These are phyloP conservation scores for Cydonia oblonga DNA, from an alignment of 331 rosid species.

Conservation along the genomic window DNA sequence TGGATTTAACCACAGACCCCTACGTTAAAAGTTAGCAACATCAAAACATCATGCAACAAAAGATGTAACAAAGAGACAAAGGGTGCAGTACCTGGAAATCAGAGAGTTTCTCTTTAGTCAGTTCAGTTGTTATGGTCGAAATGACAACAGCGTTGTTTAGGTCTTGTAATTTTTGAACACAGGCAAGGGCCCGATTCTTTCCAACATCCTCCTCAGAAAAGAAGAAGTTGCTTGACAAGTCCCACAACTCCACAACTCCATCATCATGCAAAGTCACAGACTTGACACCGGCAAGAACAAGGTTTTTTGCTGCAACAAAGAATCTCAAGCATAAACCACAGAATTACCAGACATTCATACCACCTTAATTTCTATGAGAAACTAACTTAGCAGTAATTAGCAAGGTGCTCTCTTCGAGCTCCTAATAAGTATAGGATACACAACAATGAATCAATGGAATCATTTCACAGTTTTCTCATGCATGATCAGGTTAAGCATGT, in stretches of 20 bases:
- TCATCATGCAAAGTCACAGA: constrained; percentile 49
- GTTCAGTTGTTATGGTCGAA: constrained; percentile 3
- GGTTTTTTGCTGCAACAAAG: constrained; percentile 37
- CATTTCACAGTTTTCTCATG: neutral
- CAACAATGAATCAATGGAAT: neutral
- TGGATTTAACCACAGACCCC: neutral
- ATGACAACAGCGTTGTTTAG: constrained; percentile 19
- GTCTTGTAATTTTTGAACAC: constrained; percentile 21
- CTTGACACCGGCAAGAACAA: constrained; percentile 52
- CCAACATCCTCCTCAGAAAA: constrained; percentile 19
- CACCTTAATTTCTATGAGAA: neutral
- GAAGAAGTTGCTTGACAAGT: constrained; percentile 15
- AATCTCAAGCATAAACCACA: neutral
- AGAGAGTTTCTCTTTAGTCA: constrained; percentile 18
- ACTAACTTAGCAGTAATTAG: neutral
- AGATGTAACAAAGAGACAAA: neutral
- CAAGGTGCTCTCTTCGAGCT: neutral
- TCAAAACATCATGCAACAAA: neutral
- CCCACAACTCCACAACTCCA: constrained; percentile 19
- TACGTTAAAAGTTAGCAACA: neutral
- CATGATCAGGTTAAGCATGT: neutral
- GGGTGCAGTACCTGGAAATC: constrained; percentile 16
- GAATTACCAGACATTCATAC: neutral
- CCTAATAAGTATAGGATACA: neutral
- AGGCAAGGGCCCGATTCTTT: constrained; percentile 21